Evolutionary conservation across 257 asterid genomes (phyloP).

Genomic region (Perilla frutescens): DNA sequence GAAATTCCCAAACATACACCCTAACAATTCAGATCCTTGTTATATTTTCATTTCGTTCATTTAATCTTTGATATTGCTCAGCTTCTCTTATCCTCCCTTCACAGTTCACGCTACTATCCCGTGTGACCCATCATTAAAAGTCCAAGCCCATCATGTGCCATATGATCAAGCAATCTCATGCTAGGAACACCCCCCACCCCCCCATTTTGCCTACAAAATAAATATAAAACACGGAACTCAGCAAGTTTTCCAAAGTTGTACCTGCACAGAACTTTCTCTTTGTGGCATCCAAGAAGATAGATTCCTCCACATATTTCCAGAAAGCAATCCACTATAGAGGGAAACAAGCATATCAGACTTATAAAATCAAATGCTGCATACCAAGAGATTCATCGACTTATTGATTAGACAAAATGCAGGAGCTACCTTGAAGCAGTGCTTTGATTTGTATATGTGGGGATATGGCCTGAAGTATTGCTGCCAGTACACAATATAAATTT

Average conservation of each 20-base stretch:
- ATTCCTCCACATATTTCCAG: conserved; percentile 74
- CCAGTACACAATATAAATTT: conserved; percentile 64
- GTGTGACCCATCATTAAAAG: conserved; percentile 22
- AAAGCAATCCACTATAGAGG: conserved; percentile 63
- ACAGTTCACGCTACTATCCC: conserved; percentile 12
- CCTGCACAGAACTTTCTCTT: conserved; percentile 67
- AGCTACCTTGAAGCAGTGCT: conserved; percentile 66
- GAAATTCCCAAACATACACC: not conserved
- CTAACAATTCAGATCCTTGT: not conserved
- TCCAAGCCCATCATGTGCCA: not conserved
- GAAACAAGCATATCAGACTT: conserved; percentile 25
- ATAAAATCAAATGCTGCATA: not conserved
- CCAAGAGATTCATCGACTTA: conserved; percentile 14
- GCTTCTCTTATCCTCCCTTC: conserved; percentile 23
- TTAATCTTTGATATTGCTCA: not conserved
- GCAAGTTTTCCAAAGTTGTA: conserved; percentile 37
- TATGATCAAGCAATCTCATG: conserved; percentile 27
- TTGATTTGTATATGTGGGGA: conserved; percentile 68
- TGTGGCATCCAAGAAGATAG: conserved; percentile 84
- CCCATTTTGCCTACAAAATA: conserved; percentile 3
- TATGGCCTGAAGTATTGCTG: conserved; percentile 59
- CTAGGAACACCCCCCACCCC: not conserved
- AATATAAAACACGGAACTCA: not conserved
- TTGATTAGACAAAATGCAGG: conserved; percentile 15
- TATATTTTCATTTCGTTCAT: not conserved